These are phyloP conservation scores for Xylariaceae sp. DNA, from an alignment of 2,329 filamentous ascomycete species.

Conservation along the genomic window DNA sequence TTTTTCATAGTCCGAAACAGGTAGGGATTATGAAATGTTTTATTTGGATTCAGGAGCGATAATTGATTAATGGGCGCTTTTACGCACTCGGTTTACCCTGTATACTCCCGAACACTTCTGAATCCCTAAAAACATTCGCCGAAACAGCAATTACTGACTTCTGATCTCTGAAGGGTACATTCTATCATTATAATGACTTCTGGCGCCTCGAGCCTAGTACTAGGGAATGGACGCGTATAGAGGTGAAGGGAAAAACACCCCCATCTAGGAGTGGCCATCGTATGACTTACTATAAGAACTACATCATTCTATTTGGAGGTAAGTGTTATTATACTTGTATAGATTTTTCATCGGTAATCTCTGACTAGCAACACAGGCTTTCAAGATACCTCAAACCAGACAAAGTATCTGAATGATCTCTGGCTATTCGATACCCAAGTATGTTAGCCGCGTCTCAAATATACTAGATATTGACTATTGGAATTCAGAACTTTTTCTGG, in stretches of 20 bases:
- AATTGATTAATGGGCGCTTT: not conserved
- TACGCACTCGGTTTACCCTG: no score
- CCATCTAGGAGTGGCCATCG: conserved; percentile 89
- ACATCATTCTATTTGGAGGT: conserved; percentile 89
- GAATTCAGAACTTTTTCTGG: conserved; percentile 76
- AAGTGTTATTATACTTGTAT: conserved; percentile 11
- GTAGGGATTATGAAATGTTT: no score
- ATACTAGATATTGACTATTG: conserved; percentile 21
- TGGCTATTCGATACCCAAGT: conserved; percentile 89
- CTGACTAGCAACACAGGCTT: conserved; percentile 60
- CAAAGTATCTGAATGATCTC: conserved; percentile 89
- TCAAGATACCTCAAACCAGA: conserved; percentile 94
- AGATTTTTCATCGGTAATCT: not conserved
- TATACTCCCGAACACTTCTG: no score
- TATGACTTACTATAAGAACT: conserved; percentile 97
- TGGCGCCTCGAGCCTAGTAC: conserved; percentile 86
- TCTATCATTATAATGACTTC: conserved; percentile 99
- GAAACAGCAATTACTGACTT: no score
- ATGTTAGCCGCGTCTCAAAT: not conserved
- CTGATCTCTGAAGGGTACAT: no score
- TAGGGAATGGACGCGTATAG: conserved; percentile 90
- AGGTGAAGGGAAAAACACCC: conserved; percentile 77
- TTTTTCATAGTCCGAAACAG: conserved; percentile 26
- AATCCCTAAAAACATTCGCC: no score
- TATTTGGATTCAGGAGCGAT: not conserved